phyloP scores from a whole-genome alignment of 352 stramenopile genomes.

The Globisporangium nodosum region DNA sequence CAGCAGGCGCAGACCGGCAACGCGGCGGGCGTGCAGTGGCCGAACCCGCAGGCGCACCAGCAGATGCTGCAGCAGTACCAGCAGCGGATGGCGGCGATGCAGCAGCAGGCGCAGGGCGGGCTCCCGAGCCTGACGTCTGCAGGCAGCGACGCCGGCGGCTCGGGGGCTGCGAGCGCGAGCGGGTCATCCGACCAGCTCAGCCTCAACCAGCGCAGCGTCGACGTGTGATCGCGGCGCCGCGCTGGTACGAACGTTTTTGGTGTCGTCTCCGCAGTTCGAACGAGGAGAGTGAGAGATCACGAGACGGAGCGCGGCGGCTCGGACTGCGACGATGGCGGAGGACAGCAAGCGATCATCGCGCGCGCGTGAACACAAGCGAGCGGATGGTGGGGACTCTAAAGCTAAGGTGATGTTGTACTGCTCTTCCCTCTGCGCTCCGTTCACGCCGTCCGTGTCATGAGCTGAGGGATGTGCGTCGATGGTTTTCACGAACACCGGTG shows the following conservation, averaged over 20 bases:
- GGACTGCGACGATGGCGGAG: background rate
- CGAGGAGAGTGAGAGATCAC: background rate
- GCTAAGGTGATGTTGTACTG: background rate
- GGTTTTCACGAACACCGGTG: background rate
- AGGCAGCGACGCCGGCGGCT: slow-evolving; percentile 24
- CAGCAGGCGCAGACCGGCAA: slow-evolving; percentile 67
- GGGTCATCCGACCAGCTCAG: slow-evolving; percentile 55
- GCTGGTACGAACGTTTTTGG: background rate
- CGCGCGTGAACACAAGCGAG: too few species aligned
- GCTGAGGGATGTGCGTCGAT: background rate
- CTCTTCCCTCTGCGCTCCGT: background rate
- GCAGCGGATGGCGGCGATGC: slow-evolving; percentile 68
- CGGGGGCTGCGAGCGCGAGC: slow-evolving; percentile 20
- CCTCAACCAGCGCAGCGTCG: slow-evolving; percentile 71
- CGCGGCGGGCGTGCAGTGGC: slow-evolving; percentile 46
- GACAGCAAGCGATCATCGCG: too few species aligned
- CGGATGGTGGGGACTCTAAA: background rate
- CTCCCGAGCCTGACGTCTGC: slow-evolving; percentile 39
- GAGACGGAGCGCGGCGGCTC: background rate
- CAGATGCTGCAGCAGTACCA: slow-evolving; percentile 89
- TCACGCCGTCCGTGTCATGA: too few species aligned
- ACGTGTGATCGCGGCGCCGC: slow-evolving; percentile 29
- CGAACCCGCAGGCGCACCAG: slow-evolving; percentile 79
- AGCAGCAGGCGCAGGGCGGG: slow-evolving; percentile 42
- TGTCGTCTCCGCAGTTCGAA: background rate